These are phyloP conservation scores for Pythium volutum DNA, from an alignment of 352 stramenopile genomes.

Conservation along the genomic window DNA sequence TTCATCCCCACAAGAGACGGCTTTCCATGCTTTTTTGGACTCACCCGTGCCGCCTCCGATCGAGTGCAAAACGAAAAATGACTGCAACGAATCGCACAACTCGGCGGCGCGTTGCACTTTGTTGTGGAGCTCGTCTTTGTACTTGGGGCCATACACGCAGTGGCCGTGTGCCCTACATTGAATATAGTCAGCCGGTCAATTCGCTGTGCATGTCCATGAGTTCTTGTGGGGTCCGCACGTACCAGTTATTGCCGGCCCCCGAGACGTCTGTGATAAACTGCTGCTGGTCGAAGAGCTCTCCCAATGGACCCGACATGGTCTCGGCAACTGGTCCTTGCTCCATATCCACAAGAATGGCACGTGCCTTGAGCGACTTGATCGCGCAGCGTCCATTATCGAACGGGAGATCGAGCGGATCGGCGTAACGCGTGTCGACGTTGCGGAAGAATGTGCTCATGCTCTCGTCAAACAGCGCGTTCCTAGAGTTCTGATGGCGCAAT, in stretches of 20 bases:
- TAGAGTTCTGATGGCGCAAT: constrained; percentile 31
- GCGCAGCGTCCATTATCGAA: constrained; percentile 34
- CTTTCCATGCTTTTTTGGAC: background rate
- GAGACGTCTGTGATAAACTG: constrained; percentile 89
- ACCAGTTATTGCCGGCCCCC: constrained; percentile 92
- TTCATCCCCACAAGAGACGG: background rate
- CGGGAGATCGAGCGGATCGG: constrained; percentile 48
- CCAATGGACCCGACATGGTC: constrained; percentile 74
- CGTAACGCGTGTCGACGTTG: constrained; percentile 78
- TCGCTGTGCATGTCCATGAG: too few species aligned
- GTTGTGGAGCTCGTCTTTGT: constrained; percentile 74
- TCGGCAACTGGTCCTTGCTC: constrained; percentile 88
- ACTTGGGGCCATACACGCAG: constrained; percentile 86
- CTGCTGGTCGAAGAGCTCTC: constrained; percentile 87
- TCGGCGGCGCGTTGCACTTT: constrained; percentile 73
- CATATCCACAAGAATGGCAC: constrained; percentile 92
- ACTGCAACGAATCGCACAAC: constrained; percentile 89
- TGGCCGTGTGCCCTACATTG: constrained; percentile 80
- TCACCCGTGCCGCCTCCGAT: constrained; percentile 87
- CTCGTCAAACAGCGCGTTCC: constrained; percentile 73
- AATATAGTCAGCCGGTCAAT: too few species aligned
- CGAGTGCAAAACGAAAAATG: constrained; percentile 92
- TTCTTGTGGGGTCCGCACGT: background rate
- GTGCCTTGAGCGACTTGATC: constrained; percentile 65
- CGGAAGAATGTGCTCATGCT: constrained; percentile 93